Evolutionary conservation across 306 rosid species (phyloP), one percentile per base, ranked within the genome.

Genomic region (Dicorynia guianensis): DNA sequence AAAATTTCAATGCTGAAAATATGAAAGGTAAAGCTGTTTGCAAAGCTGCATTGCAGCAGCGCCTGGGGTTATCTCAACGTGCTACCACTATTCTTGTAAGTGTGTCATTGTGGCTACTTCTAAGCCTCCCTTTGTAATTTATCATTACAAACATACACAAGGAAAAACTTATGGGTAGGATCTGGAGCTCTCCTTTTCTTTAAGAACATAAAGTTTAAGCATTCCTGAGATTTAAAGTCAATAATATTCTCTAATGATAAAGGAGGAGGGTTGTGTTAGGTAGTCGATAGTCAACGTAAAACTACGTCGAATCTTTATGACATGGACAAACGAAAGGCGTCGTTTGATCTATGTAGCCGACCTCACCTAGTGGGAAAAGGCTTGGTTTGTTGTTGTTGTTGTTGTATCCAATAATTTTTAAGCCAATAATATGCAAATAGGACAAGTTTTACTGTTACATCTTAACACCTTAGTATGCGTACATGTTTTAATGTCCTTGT

Each of bases 11-110:
- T 75, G 86, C 82, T 15, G 89, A 86, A 48, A 85, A 86, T 77
- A 73, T 93, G 84, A 75, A 82, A 18, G 98, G 98, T 55, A 93
- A 93, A 91, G 46, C 79, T 59, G 75, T 75, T 79, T 89, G 98
- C 87, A 91, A 85, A 82, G 81, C 77, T 39, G 91, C 84, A 61
- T 82, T 93, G 82, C 90, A 86, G 80, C 82, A 83, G 67, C 83
- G 40, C 58, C 70, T 88, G 76, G 92, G 92, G 11, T 80, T 91
- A 78, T 57, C 87, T 60, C 83, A 83, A 65, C 71, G 82, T 71
- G 74, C 85, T 76, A 89, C 93, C 20, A 59, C 13, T 80, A 77
- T 82, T 76, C 74, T 90, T 56, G 98, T 88, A 84, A 72, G 92
- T 69, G 13, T 25, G 65, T 70, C 58, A n/a, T n/a, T 54, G 14